Base-by-base conservation (phyloP, 345 rosid genomes). In the Brassica nigra region DNA sequence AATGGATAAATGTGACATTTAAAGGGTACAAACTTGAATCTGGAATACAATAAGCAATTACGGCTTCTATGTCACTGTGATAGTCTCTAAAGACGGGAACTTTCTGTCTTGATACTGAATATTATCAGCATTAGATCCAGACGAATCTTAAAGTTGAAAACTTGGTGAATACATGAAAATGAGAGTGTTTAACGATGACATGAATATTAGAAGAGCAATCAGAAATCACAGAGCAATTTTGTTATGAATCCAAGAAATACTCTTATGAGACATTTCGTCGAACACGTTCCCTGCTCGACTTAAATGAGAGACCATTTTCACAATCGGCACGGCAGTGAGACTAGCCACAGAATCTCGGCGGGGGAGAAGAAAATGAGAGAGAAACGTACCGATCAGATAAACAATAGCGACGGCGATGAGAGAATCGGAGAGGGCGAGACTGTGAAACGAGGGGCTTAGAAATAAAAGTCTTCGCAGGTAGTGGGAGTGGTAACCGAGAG, bases 261-360 rank as follows among this genome's bases (percentile, higher is more conserved):
- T 37, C 72, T 37, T 30, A 8, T 71, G 62, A 66, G 73, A 58
- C 73, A 78, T 79, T 79, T 79, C 55, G 61, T 73, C 74, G 64
- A 79, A 59, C 74, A 79, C 3, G 8, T 66, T 73, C 28, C 23
- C 4, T 79, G 82, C 77, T 31, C 15, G 39, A 66, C 20, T 66
- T 12, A 31, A 8, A 2, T 18, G 3, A 2, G 1, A 9, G 10
- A 62, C 12, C 1, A 14, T 0, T 70, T 8, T 11, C 15, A 55
- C 66, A 16, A 55, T 36, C 2, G 52, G 20, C 65, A 8, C 2
- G 52, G n/a, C 65, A 20, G 6, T 29, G 68, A 65, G 62, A 57
- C 3, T 58, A 20, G 0, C 34, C 2, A 20, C 18, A 3, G 14
- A 66, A 20, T 29, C 61, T 58, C 2, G 11, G 31, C 6, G 18